Conservation (phyloP, 306 rosid genomes). For the Spatholobus suberectus region DNA sequence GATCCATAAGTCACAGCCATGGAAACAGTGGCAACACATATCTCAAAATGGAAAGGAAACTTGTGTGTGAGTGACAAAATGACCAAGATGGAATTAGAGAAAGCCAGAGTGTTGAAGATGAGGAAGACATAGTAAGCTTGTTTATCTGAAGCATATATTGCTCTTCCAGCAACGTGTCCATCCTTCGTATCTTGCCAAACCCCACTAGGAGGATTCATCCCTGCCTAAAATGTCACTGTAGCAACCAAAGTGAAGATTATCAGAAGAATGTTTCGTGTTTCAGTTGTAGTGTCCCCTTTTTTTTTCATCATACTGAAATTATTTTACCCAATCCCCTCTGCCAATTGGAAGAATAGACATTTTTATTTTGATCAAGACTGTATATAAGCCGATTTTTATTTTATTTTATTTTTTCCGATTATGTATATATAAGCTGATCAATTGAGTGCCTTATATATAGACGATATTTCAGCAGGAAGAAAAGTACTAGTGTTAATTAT, state of each 20-base stretch:
- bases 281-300: background rate
- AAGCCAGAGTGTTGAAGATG: conserved; percentile 43
- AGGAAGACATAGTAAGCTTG: conserved; percentile 36
- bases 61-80: conserved; percentile 33
- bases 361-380: background rate
- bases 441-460: background rate
- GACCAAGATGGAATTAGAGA: conserved; percentile 38
- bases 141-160: conserved; percentile 27
- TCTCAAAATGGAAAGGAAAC: conserved; percentile 45
- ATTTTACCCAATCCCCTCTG: conserved; percentile 5
- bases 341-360: background rate
- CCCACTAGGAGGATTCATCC: conserved; percentile 57
- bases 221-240: conserved; percentile 52
- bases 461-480: background rate
- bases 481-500: background rate
- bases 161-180: conserved; percentile 21
- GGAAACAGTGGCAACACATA: conserved; percentile 29
- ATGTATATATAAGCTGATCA: background rate
- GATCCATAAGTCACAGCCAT: no score
- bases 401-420: no score
- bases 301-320: conserved; percentile 40
- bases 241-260: conserved; percentile 45
- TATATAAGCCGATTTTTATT: no score
- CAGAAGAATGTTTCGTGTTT: conserved; percentile 37
- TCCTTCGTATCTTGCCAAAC: conserved; percentile 53